These are phyloP conservation scores for Colletotrichum tofieldiae DNA, from an alignment of 2,329 filamentous ascomycete genomes.

Conservation along the genomic window DNA sequence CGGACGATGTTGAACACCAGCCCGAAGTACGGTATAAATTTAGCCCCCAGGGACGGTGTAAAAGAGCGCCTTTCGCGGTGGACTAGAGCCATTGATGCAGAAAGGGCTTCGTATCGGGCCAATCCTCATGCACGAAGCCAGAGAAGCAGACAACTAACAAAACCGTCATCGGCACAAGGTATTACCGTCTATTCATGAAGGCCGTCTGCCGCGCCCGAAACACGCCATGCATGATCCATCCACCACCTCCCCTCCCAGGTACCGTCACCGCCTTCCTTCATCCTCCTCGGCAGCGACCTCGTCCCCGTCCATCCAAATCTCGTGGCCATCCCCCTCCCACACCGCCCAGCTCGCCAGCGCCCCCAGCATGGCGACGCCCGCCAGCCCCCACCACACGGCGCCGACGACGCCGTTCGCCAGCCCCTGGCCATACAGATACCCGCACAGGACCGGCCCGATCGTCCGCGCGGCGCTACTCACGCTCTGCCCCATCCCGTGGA, in stretches of 20 bases:
- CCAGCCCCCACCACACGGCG: conserved; percentile 71
- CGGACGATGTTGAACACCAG: no score
- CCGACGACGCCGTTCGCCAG: conserved; percentile 71
- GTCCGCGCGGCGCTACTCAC: conserved; percentile 72
- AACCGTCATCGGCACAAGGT: neutral
- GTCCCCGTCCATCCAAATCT: conserved; percentile 76
- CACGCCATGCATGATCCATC: no score
- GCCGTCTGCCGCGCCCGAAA: neutral
- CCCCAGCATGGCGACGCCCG: conserved; percentile 64
- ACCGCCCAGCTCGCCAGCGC: conserved; percentile 69
- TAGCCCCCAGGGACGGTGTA: no score
- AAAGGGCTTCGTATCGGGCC: no score
- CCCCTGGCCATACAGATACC: conserved; percentile 73
- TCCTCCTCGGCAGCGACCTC: conserved; percentile 55
- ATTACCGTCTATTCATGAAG: neutral
- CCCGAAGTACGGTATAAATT: no score
- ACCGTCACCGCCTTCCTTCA: neutral
- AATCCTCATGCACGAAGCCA: neutral
- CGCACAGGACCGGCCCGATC: conserved; percentile 73
- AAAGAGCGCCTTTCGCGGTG: no score
- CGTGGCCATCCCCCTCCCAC: conserved; percentile 75
- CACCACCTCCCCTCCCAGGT: neutral
- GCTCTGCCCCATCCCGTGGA: conserved; percentile 70
- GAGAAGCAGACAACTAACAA: neutral
- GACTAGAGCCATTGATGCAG: no score